Evolutionary conservation across 2,329 filamentous ascomycete genomes (phyloP), one percentile per base, ranked within the genome.

Genomic region (Cordyceps tenuipes): DNA sequence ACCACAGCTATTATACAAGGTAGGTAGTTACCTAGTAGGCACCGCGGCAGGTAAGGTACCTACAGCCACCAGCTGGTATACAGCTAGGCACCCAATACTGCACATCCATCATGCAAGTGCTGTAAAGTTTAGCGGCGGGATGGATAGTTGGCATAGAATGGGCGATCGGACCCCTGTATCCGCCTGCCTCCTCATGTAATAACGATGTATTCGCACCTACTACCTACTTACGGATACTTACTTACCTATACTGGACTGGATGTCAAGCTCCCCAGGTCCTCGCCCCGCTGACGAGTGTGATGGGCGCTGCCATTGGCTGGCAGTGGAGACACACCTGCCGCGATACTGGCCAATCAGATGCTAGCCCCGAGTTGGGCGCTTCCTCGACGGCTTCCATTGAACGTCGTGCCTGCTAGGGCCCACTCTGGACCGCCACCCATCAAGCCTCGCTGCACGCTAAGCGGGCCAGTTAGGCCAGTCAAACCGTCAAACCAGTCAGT

Each of bases 371-470:
- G 48, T 23, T 59, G 61, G 62, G 63, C 63, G 63, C 63, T 64
- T 64, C 48, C 59, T 56, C 61, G 61, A 48, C 59, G 59, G 15
- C 53, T 63, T 58, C 63, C 56, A 61, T 61, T 61, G 60, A 31
- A 58, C 60, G 55, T 48, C 44, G 17, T 31, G 34, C 31, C 39
- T 26, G 26, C 8, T 3, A 12, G 59, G 17, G 17, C 59, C 59
- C 34, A 53, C 23, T 60, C 34, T 47, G 46, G 52, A 29, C 53
- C 39, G 52, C 44, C 52, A 57, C 47, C 59, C 53, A 44, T 51
- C 53, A 61, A 57, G 52, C 52, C 39, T 46, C 48, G 23, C 47
- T 59, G 46, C 49, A 52, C 39, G 19, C 41, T 59, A 47, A 26
- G 10, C 1, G 21, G 13, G 15, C 44, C 44, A 53, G 57, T 21